phyloP scores from a whole-genome alignment of 2,329 filamentous ascomycete genomes.

The Colletotrichum siamense region DNA sequence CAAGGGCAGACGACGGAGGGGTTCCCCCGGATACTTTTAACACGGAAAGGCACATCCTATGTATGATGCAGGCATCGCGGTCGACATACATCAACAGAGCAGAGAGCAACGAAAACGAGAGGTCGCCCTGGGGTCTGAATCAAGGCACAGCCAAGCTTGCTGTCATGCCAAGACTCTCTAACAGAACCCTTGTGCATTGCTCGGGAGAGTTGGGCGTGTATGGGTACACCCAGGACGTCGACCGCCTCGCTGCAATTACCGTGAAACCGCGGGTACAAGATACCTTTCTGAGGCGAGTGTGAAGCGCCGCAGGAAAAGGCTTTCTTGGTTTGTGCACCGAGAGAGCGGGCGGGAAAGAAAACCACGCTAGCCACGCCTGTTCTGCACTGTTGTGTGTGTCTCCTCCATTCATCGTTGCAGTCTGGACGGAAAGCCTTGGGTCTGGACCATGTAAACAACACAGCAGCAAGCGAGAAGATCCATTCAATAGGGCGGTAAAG shows the following conservation, averaged over 20 bases:
- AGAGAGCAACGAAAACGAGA: not conserved
- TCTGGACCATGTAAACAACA: not conserved
- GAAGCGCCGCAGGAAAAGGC: not conserved
- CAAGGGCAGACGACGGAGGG: not conserved
- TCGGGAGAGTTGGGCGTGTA: not conserved
- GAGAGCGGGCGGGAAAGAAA: not conserved
- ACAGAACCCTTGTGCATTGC: slow-evolving; percentile 6
- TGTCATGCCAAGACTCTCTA: slow-evolving; percentile 19
- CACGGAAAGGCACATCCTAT: not conserved
- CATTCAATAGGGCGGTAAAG: not conserved
- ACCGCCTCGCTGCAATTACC: not conserved
- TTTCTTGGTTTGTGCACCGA: not conserved
- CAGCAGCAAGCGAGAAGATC: not conserved
- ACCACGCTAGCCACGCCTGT: not conserved
- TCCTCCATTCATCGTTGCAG: not conserved
- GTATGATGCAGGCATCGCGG: not conserved
- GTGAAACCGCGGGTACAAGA: slow-evolving; percentile 5
- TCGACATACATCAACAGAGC: not conserved
- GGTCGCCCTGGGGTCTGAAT: not conserved
- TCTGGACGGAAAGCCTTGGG: not conserved
- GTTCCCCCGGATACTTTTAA: not conserved
- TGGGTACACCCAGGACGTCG: not conserved
- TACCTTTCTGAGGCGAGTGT: not conserved
- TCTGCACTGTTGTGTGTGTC: not conserved
- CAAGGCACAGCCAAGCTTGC: slow-evolving; percentile 19